Percentiles rank a stretch among this genome's conserved stretches.
Conservation (phyloP, 2,329 filamentous ascomycete species). For the Hypoxylon sp. region DNA sequence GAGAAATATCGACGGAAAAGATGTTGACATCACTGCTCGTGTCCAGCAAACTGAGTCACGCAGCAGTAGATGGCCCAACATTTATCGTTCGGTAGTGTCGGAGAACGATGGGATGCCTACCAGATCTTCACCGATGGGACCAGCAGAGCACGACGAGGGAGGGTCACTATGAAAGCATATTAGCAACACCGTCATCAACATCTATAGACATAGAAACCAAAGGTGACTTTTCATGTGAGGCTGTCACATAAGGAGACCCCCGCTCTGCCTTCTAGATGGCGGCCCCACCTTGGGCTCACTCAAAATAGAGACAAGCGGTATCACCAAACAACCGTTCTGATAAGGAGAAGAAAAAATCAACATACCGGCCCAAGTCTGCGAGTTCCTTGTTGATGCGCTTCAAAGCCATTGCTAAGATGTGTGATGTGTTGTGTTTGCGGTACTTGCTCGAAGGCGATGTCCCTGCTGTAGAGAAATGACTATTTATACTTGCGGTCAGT, state of each 20-base stretch:
- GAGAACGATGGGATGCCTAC: constrained; percentile 72
- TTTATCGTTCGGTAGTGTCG: constrained; percentile 50
- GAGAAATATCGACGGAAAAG: background rate
- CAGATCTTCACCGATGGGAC: constrained; percentile 96
- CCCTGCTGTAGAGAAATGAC: constrained; percentile 45
- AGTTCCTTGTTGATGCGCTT: constrained; percentile 97
- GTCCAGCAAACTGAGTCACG: constrained; percentile 42
- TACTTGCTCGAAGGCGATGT: constrained; percentile 38
- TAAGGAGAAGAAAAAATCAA: constrained; percentile 50
- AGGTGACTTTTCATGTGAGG: constrained; percentile 26
- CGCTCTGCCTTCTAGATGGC: constrained; percentile 44
- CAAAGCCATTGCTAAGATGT: constrained; percentile 77
- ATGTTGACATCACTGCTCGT: constrained; percentile 38
- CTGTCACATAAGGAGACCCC: constrained; percentile 45
- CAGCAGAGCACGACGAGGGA: constrained; percentile 98
- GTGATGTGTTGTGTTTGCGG: constrained; percentile 32
- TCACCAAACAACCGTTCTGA: constrained; percentile 31
- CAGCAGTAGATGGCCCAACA: constrained; percentile 34
- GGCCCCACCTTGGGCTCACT: constrained; percentile 52
- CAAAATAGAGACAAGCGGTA: constrained; percentile 42
- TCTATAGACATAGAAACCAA: background rate
- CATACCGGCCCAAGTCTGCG: constrained; percentile 89
- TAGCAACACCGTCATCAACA: constrained; percentile 48
- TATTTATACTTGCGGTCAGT: constrained; percentile 52
- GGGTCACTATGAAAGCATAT: constrained; percentile 79